Evolutionary conservation across 352 stramenopile genomes (phyloP).

Genomic region (Vaucheria bursata): DNA sequence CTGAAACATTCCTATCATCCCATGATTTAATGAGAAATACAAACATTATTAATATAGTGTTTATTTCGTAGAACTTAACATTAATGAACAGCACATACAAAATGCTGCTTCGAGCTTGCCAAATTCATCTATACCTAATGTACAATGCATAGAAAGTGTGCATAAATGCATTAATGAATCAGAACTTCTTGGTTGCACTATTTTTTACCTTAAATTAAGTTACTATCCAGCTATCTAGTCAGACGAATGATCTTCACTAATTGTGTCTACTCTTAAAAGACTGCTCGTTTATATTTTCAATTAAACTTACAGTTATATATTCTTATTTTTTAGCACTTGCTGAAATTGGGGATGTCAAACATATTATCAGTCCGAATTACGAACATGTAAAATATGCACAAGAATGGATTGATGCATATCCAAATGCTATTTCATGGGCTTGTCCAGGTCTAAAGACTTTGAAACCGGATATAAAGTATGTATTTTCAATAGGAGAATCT

Average conservation of each 20-base stretch:
- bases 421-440: conserved; percentile 20
- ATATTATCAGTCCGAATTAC: conserved; percentile 41
- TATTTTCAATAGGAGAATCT: background rate
- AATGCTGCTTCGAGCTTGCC: background rate
- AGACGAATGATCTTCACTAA: background rate
- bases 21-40: background rate
- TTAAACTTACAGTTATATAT: background rate
- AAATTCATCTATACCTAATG: background rate
- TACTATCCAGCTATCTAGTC: background rate
- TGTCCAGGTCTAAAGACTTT: conserved; percentile 25
- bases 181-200: background rate
- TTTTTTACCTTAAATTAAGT: background rate
- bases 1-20: too few species aligned
- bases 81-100: background rate
- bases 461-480: conserved; percentile 22
- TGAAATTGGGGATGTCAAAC: conserved; percentile 17
- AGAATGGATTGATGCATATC: conserved; percentile 32
- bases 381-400: conserved; percentile 41
- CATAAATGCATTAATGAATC: background rate
- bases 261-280: background rate
- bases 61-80: background rate
- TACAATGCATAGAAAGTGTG: background rate
- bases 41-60: background rate
- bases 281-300: background rate
- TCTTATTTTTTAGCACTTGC: background rate